Conservation (phyloP, 2,329 filamentous ascomycete species). For the Sporothrix sp. region DNA sequence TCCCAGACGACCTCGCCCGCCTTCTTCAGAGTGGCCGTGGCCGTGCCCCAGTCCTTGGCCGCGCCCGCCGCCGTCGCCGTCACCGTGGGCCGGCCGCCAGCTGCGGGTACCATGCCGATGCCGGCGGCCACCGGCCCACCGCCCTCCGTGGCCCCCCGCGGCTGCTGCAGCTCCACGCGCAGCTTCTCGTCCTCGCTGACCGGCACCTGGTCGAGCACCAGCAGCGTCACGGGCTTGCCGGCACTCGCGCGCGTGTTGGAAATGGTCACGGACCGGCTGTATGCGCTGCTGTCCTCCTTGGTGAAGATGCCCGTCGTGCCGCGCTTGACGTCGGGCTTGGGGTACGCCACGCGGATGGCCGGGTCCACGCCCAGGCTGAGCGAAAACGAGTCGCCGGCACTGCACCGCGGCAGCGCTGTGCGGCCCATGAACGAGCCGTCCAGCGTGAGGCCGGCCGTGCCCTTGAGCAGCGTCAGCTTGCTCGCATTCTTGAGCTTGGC, state of each 20-base stretch:
- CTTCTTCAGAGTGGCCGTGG: constrained; percentile 43
- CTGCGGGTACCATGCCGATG: constrained; percentile 19
- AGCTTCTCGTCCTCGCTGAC: constrained; percentile 52
- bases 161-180: constrained; percentile 39
- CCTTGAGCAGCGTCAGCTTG: constrained; percentile 45
- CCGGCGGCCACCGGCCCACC: constrained; percentile 26
- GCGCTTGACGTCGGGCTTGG: constrained; percentile 44
- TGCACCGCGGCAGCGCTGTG: constrained; percentile 44
- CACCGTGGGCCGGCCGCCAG: not conserved
- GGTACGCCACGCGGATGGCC: constrained; percentile 44
- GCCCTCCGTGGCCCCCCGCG: constrained; percentile 35
- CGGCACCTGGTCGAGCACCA: constrained; percentile 51
- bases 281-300: constrained; percentile 43
- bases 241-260: constrained; percentile 38
- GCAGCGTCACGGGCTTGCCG: constrained; percentile 33
- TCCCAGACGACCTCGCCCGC: constrained; percentile 50
- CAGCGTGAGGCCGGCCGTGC: constrained; percentile 48
- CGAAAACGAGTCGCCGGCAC: constrained; percentile 42
- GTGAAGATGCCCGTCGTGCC: constrained; percentile 42
- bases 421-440: constrained; percentile 54
- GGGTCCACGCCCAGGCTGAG: constrained; percentile 52
- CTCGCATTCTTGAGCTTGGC: constrained; percentile 47
- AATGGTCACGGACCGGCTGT: constrained; percentile 38
- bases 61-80: constrained; percentile 14
- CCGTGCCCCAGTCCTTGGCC: constrained; percentile 43